Percentiles rank a stretch among this genome's conserved stretches.
phyloP scores from a whole-genome alignment of 2,329 filamentous ascomycete genomes.

The Hypoxylon sp. region DNA sequence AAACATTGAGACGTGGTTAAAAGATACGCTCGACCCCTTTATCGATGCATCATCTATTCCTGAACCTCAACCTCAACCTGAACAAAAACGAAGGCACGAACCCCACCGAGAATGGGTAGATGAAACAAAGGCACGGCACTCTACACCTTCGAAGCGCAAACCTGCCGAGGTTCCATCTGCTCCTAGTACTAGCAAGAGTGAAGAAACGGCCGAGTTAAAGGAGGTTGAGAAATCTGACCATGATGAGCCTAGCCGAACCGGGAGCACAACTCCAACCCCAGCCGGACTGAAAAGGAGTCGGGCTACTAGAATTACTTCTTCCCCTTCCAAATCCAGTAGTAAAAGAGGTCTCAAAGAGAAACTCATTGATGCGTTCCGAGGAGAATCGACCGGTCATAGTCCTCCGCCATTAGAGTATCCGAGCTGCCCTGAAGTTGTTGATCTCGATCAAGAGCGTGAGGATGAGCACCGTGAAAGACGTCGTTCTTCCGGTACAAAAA shows the following conservation, averaged over 20 bases:
- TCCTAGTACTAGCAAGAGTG: conserved; percentile 35
- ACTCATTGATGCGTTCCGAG: conserved; percentile 73
- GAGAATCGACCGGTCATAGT: conserved; percentile 68
- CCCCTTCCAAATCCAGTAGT: conserved; percentile 62
- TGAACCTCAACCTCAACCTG: conserved; percentile 42
- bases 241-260: conserved; percentile 51
- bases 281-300: conserved; percentile 68
- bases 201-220: conserved; percentile 38
- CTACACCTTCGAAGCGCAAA: conserved; percentile 43
- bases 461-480: conserved; percentile 51
- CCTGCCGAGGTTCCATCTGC: conserved; percentile 27
- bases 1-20: conserved; percentile 77
- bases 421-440: conserved; percentile 61
- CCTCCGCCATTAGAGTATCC: conserved; percentile 65
- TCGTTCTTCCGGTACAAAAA: conserved; percentile 55
- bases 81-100: conserved; percentile 56
- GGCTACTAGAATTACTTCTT: conserved; percentile 67
- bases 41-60: conserved; percentile 59
- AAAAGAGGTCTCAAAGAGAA: conserved; percentile 71
- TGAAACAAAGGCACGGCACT: conserved; percentile 52
- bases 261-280: conserved; percentile 55
- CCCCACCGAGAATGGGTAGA: conserved; percentile 58
- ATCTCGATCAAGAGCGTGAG: conserved; percentile 51
- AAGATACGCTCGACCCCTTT: conserved; percentile 74
- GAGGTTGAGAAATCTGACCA: conserved; percentile 38